phyloP scores from a whole-genome alignment of 2,329 filamentous ascomycete species.

The Penicillium sp. region DNA sequence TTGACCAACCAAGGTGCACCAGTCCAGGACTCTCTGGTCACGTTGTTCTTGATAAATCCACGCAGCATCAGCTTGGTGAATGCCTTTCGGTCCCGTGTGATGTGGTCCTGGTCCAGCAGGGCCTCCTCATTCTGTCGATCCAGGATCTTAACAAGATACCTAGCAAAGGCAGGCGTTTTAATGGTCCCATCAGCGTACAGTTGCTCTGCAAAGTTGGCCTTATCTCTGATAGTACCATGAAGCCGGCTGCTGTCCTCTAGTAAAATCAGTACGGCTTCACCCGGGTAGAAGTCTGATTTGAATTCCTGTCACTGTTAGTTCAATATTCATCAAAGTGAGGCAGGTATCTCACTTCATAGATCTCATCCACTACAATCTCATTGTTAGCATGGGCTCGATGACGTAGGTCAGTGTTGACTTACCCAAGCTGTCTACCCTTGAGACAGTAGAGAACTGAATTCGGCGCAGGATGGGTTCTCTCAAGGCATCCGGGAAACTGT shows the following conservation, averaged over 20 bases:
- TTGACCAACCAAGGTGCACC: slow-evolving; percentile 98
- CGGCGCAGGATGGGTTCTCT: slow-evolving; percentile 87
- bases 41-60: slow-evolving; percentile 91
- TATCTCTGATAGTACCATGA: slow-evolving; percentile 78
- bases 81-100: slow-evolving; percentile 82
- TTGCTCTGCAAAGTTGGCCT: slow-evolving; percentile 70
- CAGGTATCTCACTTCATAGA: slow-evolving; percentile 47
- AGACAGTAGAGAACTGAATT: slow-evolving; percentile 88
- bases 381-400: slow-evolving; percentile 18
- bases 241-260: slow-evolving; percentile 68
- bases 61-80: slow-evolving; percentile 95
- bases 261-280: slow-evolving; percentile 76
- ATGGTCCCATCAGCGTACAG: slow-evolving; percentile 66
- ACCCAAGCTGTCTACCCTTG: slow-evolving; percentile 79
- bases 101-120: slow-evolving; percentile 76
- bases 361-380: slow-evolving; percentile 47
- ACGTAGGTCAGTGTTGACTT: not conserved
- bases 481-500: slow-evolving; percentile 84
- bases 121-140: slow-evolving; percentile 70
- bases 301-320: slow-evolving; percentile 58
- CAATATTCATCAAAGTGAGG: slow-evolving; percentile 4
- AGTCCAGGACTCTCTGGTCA: slow-evolving; percentile 88
- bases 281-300: slow-evolving; percentile 86
- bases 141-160: slow-evolving; percentile 78
- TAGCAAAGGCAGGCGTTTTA: slow-evolving; percentile 67